Percentiles rank a stretch among this genome's conserved stretches.
Evolutionary conservation across 805 yeast genomes (phyloP).

Genomic region (Pichia sporocuriosa): DNA sequence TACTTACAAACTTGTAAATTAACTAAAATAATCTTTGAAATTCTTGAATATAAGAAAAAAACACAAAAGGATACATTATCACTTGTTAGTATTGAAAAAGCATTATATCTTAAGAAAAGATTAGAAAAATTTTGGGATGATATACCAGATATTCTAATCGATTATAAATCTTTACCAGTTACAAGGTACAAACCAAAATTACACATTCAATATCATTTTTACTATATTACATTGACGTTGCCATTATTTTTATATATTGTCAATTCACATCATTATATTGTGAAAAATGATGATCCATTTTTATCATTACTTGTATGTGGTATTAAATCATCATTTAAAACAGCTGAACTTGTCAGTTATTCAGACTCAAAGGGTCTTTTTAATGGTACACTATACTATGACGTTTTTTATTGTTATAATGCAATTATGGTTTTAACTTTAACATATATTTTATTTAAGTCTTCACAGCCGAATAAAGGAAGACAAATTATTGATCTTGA

Average conservation of each 20-base stretch:
- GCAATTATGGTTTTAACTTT: slow-evolving; percentile 36
- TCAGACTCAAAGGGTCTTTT: slow-evolving; percentile 33
- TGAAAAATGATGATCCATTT: slow-evolving; percentile 37
- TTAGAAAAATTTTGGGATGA: slow-evolving; percentile 31
- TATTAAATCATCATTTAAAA: slow-evolving; percentile 33
- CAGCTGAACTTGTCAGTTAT: slow-evolving; percentile 33
- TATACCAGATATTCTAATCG: slow-evolving; percentile 29
- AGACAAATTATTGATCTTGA: slow-evolving; percentile 25
- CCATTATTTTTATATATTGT: slow-evolving; percentile 38
- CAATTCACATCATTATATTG: slow-evolving; percentile 29
- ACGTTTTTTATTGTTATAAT: slow-evolving; percentile 38
- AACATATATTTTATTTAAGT: slow-evolving; percentile 32
- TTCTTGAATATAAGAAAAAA: slow-evolving; percentile 34
- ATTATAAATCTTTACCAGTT: slow-evolving; percentile 27
- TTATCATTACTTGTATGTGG: slow-evolving; percentile 34
- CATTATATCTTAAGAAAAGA: slow-evolving; percentile 31
- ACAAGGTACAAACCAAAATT: slow-evolving; percentile 37
- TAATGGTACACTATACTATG: slow-evolving; percentile 40
- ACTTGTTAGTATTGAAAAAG: slow-evolving; percentile 34
- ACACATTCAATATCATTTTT: slow-evolving; percentile 36
- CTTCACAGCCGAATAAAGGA: slow-evolving; percentile 13
- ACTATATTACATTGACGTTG: slow-evolving; percentile 35
- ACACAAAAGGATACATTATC: slow-evolving; percentile 34
- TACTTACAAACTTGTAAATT: slow-evolving; percentile 31
- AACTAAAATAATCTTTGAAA: slow-evolving; percentile 33